Evolutionary conservation across 306 rosid species (phyloP).

Genomic region (Dryas alaskensis): DNA sequence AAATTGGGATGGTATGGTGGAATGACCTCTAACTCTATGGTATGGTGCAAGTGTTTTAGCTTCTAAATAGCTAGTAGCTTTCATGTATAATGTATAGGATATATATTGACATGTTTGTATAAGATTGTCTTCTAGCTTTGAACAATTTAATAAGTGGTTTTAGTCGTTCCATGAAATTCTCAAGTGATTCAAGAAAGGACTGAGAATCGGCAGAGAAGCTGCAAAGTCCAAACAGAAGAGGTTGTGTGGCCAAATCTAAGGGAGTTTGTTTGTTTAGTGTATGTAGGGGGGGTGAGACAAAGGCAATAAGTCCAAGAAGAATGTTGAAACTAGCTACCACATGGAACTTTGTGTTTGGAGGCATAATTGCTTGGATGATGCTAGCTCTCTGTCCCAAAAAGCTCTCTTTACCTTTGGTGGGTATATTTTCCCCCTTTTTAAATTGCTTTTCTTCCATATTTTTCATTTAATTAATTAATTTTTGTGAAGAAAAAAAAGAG

Average conservation of each 20-base stretch:
- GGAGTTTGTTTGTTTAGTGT: conserved; percentile 31
- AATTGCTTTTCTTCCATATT: too few relatives aligned
- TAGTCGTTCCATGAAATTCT: conserved; percentile 41
- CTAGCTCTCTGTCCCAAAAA: conserved; percentile 47
- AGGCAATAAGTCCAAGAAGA: conserved; percentile 49
- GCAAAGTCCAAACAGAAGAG: conserved; percentile 69
- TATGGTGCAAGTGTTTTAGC: too few relatives aligned
- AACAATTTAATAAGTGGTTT: neutral
- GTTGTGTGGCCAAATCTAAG: conserved; percentile 63
- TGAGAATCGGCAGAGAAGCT: conserved; percentile 63
- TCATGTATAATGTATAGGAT: too few relatives aligned
- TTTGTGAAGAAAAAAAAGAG: conserved; percentile 21
- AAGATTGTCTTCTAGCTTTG: too few relatives aligned
- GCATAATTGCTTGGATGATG: conserved; percentile 60
- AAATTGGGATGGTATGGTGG: neutral
- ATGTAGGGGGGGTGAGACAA: conserved; percentile 33
- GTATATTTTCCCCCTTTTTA: too few relatives aligned
- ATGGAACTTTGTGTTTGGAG: conserved; percentile 88
- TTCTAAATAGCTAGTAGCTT: too few relatives aligned
- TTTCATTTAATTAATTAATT: neutral
- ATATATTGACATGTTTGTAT: too few relatives aligned
- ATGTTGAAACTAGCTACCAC: conserved; percentile 63
- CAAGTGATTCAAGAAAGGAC: conserved; percentile 37
- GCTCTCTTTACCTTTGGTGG: too few relatives aligned
- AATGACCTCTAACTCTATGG: too few relatives aligned